Percentiles rank a stretch among this genome's conserved stretches.
phyloP scores from a whole-genome alignment of 2,329 filamentous ascomycete species.

The Tolypocladium ovalisporum region DNA sequence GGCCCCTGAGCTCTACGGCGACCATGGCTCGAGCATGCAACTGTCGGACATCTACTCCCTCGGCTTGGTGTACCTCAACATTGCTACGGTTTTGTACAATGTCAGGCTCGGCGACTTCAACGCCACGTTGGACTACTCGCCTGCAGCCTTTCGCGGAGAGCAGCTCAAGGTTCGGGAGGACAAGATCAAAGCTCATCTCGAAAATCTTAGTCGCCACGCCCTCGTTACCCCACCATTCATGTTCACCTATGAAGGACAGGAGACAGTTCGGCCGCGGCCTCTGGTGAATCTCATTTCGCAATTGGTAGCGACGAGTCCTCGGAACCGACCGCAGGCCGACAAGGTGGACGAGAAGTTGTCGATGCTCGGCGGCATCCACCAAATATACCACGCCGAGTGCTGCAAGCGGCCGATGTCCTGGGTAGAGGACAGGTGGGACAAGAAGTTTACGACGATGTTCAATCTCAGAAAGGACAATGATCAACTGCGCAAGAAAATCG shows the following conservation, averaged over 20 bases:
- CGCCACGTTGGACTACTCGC: conserved; percentile 20
- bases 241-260: conserved; percentile 24
- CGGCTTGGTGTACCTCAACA: conserved; percentile 32
- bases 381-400: conserved; percentile 34
- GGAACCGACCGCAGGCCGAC: conserved; percentile 20
- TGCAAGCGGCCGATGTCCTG: conserved; percentile 28
- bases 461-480: conserved; percentile 21
- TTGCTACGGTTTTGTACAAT: conserved; percentile 32
- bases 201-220: conserved; percentile 21
- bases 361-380: conserved; percentile 33
- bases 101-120: conserved; percentile 27
- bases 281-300: conserved; percentile 23
- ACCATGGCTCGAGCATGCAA: conserved; percentile 30
- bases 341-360: conserved; percentile 29
- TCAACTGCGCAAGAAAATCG: conserved; percentile 19
- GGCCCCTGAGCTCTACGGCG: conserved; percentile 30
- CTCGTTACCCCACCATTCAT: conserved; percentile 23
- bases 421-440: conserved; percentile 26
- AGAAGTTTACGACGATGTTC: conserved; percentile 15
- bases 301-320: conserved; percentile 23
- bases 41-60: conserved; percentile 37
- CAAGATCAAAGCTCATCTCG: conserved; percentile 22
- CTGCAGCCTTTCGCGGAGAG: conserved; percentile 15
- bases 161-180: conserved; percentile 20
- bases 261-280: conserved; percentile 29